Evolutionary conservation across 768 basidiomycete genomes (phyloP), one percentile per base, ranked within the genome.

Genomic region (Hericium coralloides): DNA sequence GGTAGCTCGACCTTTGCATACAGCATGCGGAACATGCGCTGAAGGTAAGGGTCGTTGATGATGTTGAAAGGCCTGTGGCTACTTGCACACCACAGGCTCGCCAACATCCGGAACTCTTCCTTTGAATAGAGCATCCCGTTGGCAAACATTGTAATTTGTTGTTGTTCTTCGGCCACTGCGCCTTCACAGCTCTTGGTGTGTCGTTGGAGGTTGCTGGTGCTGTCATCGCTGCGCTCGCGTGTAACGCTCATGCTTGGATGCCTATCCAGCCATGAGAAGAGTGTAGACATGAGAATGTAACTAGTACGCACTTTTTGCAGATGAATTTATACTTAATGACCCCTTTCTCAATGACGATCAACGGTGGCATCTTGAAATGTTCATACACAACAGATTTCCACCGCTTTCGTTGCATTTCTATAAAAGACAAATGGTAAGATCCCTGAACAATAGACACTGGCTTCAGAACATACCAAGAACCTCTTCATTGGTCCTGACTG

Each of bases 51-150:
- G 39, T 65, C 59, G 4, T 56, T 37, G 15, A 61, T 58, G 23
- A 62, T 59, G 2, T 17, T 15, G 54, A 58, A 65, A 6, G 65
- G 64, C 12, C 62, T 55, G 49, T 66, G 57, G 47, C 59, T 55
- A 26, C 59, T 38, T 9, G 63, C 36, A 43, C 51, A 37, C 63
- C 65, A 66, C 14, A 61, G 20, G 2, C 51, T 49, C 1, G 63
- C 17, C 4, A 58, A 54, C 22, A 48, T 49, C 25, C 58, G 60
- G 17, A 65, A 49, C 2, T 49, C 15, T 9, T 57, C 58, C 26
- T 25, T 31, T 15, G 41, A 37, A 55, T 63, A 59, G 5, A 38
- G 53, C 55, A 47, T 57, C 20, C 48, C 48, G 12, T 18, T 17
- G 12, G 48, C 48, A 17, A 49, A 64, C 1, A 38, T 39, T 4